Conservation (phyloP, 2,329 filamentous ascomycete species). For the Sclerotinia glacialis region DNA sequence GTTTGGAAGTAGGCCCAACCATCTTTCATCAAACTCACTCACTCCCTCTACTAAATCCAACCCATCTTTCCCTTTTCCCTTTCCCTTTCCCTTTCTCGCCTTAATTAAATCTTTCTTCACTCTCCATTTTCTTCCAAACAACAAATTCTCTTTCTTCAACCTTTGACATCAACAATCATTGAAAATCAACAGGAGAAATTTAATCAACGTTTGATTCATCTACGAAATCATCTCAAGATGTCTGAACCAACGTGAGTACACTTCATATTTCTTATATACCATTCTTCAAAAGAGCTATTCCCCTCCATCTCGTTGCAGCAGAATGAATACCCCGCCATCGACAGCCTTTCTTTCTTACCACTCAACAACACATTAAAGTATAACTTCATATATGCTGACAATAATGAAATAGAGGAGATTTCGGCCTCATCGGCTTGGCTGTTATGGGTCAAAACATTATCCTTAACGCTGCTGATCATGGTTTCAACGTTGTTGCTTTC, state of each 20-base stretch:
- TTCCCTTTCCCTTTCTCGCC: neutral
- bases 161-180: slow-evolving; percentile 17
- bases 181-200: slow-evolving; percentile 19
- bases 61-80: neutral
- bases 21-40: slow-evolving; percentile 7
- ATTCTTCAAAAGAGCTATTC: neutral
- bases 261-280: slow-evolving; percentile 34
- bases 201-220: slow-evolving; percentile 20
- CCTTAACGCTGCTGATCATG: slow-evolving; percentile 83
- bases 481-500: slow-evolving; percentile 96
- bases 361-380: neutral
- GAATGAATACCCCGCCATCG: slow-evolving; percentile 17
- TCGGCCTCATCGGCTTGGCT: slow-evolving; percentile 89
- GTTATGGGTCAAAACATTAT: slow-evolving; percentile 91
- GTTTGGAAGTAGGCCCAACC: neutral
- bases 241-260: slow-evolving; percentile 58
- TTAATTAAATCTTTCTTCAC: neutral
- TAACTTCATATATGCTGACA: slow-evolving; percentile 25
- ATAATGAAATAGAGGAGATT: slow-evolving; percentile 55
- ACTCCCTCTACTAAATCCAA: neutral
- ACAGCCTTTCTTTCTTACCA: neutral
- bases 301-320: slow-evolving; percentile 3
- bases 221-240: slow-evolving; percentile 32
- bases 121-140: neutral
- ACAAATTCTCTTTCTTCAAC: slow-evolving; percentile 2